Percentiles rank a stretch among this genome's conserved stretches.
phyloP scores from a whole-genome alignment of 257 asterid genomes.

The Penstemon newberryi region DNA sequence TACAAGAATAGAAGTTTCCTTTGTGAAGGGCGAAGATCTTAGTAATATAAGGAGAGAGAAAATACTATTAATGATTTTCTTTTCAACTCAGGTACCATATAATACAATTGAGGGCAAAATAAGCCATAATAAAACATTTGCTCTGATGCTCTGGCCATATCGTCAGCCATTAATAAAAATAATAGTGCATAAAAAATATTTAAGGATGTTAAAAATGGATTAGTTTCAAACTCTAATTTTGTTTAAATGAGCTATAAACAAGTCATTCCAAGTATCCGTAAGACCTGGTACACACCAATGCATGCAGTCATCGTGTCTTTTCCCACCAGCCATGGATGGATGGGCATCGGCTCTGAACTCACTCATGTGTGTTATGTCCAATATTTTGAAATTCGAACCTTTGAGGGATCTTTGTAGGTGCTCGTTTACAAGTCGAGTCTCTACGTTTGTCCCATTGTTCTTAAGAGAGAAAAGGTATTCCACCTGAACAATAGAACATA shows the following conservation, averaged over 20 bases:
- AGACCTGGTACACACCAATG: conserved; percentile 98
- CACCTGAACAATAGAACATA: conserved; percentile 43
- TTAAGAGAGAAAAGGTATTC: conserved; percentile 65
- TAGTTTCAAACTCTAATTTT: conserved; percentile 33
- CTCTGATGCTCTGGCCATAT: no score
- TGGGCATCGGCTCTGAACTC: conserved; percentile 80
- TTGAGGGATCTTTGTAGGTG: conserved; percentile 59
- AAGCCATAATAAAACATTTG: no score
- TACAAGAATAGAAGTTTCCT: no score
- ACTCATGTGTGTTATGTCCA: conserved; percentile 56
- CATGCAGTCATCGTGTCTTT: conserved; percentile 88
- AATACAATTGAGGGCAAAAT: no score
- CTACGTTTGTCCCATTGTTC: conserved; percentile 80
- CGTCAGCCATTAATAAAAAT: no score
- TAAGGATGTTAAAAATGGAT: not conserved
- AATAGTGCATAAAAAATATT: no score
- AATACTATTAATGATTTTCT: no score
- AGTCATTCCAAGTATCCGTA: conserved; percentile 90
- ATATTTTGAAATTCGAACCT: conserved; percentile 54
- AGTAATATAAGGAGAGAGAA: no score
- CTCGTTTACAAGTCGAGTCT: conserved; percentile 77
- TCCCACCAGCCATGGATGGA: conserved; percentile 46
- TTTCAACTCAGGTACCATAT: no score
- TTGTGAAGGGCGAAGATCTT: no score
- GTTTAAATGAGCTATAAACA: conserved; percentile 57